Percentiles rank a stretch among this genome's conserved stretches.
Evolutionary conservation across 495 filamentous ascomycete species (phyloP).

Genomic region (Emericellopsis terricola): DNA sequence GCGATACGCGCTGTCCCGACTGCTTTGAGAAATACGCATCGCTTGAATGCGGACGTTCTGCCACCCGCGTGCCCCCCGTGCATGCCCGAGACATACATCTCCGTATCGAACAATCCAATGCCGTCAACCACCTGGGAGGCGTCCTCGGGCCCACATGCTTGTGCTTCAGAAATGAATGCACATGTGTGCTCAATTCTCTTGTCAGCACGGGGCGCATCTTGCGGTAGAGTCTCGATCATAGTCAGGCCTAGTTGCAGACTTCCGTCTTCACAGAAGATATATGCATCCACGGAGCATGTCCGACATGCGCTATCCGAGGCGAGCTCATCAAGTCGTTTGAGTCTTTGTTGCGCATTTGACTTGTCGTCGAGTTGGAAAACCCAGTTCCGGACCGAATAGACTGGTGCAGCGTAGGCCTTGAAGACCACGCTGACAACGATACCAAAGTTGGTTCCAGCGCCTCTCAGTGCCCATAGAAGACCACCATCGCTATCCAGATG

Average conservation of each 20-base stretch:
- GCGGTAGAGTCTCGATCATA: slow-evolving; percentile 28
- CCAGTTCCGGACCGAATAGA: slow-evolving; percentile 31
- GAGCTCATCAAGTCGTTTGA: slow-evolving; percentile 25
- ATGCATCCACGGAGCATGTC: slow-evolving; percentile 35
- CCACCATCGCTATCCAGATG: slow-evolving; percentile 30
- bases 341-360: slow-evolving; percentile 16
- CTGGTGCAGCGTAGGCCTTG: slow-evolving; percentile 26
- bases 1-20: slow-evolving; percentile 24
- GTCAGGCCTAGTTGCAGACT: slow-evolving; percentile 36
- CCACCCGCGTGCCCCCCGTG: slow-evolving; percentile 38
- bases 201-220: too few species aligned
- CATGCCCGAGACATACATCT: slow-evolving; percentile 45
- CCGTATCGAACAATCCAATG: slow-evolving; percentile 35
- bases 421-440: slow-evolving; percentile 43
- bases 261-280: slow-evolving; percentile 33
- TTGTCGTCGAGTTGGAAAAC: slow-evolving; percentile 24
- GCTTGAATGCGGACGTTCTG: slow-evolving; percentile 48
- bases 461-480: slow-evolving; percentile 42
- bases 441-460: slow-evolving; percentile 45
- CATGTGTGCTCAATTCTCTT: slow-evolving; percentile 7
- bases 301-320: slow-evolving; percentile 22
- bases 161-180: slow-evolving; percentile 7
- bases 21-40: slow-evolving; percentile 40
- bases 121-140: slow-evolving; percentile 23
- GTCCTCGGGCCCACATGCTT: slow-evolving; percentile 11